Conservation (phyloP, 2,329 filamentous ascomycete species). For the Alternaria tenuissima region DNA sequence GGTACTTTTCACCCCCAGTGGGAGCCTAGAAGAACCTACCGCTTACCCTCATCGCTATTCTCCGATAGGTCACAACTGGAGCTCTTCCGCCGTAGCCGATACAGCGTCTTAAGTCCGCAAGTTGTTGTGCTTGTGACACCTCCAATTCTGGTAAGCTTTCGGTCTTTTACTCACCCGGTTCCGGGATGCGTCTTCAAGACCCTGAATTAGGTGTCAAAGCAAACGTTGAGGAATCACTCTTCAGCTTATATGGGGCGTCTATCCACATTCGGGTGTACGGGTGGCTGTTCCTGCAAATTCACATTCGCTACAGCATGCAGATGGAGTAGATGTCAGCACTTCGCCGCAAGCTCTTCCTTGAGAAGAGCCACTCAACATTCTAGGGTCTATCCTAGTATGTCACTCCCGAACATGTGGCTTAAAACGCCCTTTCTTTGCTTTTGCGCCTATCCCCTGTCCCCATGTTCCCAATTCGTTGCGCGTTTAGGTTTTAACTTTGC, state of each 20-base stretch:
- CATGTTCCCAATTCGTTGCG: background rate
- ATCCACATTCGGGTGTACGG: conserved; percentile 6
- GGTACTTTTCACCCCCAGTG: conserved; percentile 7
- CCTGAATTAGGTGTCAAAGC: background rate
- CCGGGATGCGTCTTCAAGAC: conserved; percentile 13
- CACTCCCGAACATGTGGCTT: conserved; percentile 5
- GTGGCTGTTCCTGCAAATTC: conserved; percentile 11
- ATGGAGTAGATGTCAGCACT: background rate
- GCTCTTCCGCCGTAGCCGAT: conserved; percentile 14
- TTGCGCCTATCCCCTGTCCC: background rate
- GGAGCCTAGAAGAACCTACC: conserved; percentile 1
- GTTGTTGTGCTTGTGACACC: conserved; percentile 19
- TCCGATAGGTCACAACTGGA: conserved; percentile 10
- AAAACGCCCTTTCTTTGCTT: background rate
- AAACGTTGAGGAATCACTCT: background rate
- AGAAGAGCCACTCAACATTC: conserved; percentile 13
- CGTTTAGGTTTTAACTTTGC: background rate
- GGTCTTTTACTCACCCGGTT: conserved; percentile 23
- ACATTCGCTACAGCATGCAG: conserved; percentile 6
- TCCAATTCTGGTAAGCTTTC: conserved; percentile 17
- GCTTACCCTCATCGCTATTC: conserved; percentile 11
- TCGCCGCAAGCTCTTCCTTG: conserved; percentile 13
- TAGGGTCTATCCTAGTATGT: conserved; percentile 2
- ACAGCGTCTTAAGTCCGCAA: conserved; percentile 15
- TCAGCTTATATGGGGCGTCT: background rate